Evolutionary conservation across 768 basidiomycete genomes (phyloP).

Genomic region (Cystofilobasidium bisporidii): DNA sequence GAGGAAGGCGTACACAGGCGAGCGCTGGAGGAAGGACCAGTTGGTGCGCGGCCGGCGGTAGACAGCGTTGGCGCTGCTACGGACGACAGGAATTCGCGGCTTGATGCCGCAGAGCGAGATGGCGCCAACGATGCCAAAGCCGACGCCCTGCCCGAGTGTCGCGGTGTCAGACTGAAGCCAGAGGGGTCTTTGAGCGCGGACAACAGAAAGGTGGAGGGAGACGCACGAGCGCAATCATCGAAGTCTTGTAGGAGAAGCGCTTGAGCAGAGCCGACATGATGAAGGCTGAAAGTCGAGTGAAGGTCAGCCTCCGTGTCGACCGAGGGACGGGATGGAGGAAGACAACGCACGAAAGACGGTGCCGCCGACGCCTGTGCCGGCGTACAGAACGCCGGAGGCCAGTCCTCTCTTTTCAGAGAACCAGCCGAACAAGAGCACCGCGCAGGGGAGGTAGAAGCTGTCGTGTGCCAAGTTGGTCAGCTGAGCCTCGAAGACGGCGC

Average conservation of each 20-base stretch:
- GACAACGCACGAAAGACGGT: no score
- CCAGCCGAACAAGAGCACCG: background rate
- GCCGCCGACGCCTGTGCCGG: slow-evolving; percentile 33
- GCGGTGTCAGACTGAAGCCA: background rate
- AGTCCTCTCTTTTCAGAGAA: background rate
- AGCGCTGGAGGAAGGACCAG: background rate
- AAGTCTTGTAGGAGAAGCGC: slow-evolving; percentile 34
- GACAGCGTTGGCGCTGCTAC: background rate
- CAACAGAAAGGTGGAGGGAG: background rate
- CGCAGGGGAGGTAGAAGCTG: no score
- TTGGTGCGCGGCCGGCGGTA: background rate
- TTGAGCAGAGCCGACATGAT: slow-evolving; percentile 33
- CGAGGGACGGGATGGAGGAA: no score
- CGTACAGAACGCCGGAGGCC: slow-evolving; percentile 31
- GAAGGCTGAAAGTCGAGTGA: slow-evolving; percentile 38
- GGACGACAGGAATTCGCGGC: slow-evolving; percentile 32
- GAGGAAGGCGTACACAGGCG: slow-evolving; percentile 30
- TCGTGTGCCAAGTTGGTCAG: no score
- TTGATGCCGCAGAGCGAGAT: slow-evolving; percentile 33
- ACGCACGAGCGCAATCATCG: slow-evolving; percentile 34
- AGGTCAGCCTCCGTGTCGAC: no score
- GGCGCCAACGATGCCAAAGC: slow-evolving; percentile 28
- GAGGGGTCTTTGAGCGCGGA: no score
- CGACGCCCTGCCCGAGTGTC: slow-evolving; percentile 27
- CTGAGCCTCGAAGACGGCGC: background rate